Conservation (phyloP, 768 basidiomycete species). For the Stropharia rugosoannulata region DNA sequence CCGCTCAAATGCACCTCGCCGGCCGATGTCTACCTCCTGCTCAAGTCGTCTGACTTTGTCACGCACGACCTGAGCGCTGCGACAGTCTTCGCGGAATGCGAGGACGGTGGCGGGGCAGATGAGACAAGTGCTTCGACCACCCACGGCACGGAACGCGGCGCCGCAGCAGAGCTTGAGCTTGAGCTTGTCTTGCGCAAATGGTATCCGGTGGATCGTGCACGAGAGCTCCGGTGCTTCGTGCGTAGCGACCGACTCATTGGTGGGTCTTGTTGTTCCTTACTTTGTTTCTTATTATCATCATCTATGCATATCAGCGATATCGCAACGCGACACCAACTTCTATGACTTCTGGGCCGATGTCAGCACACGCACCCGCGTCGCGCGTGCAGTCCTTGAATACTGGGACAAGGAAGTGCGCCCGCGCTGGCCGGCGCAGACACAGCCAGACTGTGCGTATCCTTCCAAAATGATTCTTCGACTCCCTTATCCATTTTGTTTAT, state of each 20-base stretch:
- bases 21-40: slow-evolving; percentile 85
- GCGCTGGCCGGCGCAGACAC: slow-evolving; percentile 51
- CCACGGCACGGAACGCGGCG: too few relatives aligned
- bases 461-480: not conserved
- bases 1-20: slow-evolving; percentile 87
- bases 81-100: slow-evolving; percentile 69
- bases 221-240: slow-evolving; percentile 92
- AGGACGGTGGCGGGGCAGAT: not conserved
- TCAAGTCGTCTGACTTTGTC: slow-evolving; percentile 92
- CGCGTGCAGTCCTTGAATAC: slow-evolving; percentile 49
- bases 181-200: slow-evolving; percentile 91
- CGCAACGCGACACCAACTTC: slow-evolving; percentile 86
- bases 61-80: slow-evolving; percentile 68
- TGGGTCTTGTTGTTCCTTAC: slow-evolving; percentile 29
- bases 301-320: slow-evolving; percentile 53
- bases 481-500: not conserved
- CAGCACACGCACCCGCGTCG: slow-evolving; percentile 51
- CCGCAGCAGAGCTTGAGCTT: slow-evolving; percentile 51
- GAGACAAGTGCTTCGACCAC: too few relatives aligned
- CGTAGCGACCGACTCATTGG: slow-evolving; percentile 70
- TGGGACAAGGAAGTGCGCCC: slow-evolving; percentile 69
- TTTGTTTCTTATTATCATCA: not conserved
- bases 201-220: slow-evolving; percentile 80
- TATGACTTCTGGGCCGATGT: slow-evolving; percentile 83
- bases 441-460: slow-evolving; percentile 62